phyloP scores from a whole-genome alignment of 2,329 filamentous ascomycete species.

The Clonostachys rosea region DNA sequence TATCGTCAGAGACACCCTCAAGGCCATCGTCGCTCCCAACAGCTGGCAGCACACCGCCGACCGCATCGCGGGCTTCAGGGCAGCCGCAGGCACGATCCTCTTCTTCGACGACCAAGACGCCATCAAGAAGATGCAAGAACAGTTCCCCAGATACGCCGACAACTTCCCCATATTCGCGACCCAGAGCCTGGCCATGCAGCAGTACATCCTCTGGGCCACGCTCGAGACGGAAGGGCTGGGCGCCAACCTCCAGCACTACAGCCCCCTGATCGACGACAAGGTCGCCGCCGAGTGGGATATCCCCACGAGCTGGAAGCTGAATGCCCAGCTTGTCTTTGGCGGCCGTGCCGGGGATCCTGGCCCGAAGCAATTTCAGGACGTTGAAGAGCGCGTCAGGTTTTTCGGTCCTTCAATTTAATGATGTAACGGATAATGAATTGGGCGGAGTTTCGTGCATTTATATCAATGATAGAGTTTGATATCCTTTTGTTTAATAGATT shows the following conservation, averaged over 20 bases:
- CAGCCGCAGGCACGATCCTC: constrained; percentile 74
- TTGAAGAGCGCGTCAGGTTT: constrained; percentile 65
- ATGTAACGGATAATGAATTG: too few relatives aligned
- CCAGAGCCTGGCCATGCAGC: constrained; percentile 74
- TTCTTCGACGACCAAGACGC: constrained; percentile 78
- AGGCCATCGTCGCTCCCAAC: constrained; percentile 44
- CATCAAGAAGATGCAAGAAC: constrained; percentile 61
- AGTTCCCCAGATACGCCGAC: constrained; percentile 71
- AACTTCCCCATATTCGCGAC: constrained; percentile 73
- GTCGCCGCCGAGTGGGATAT: constrained; percentile 66
- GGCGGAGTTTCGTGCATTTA: too few relatives aligned
- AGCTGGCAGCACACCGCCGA: constrained; percentile 47
- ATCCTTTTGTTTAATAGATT: too few relatives aligned
- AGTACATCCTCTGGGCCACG: constrained; percentile 78
- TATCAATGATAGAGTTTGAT: too few relatives aligned
- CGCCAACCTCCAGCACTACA: constrained; percentile 91
- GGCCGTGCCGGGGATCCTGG: constrained; percentile 49
- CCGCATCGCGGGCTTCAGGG: constrained; percentile 55
- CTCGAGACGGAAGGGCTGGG: constrained; percentile 81
- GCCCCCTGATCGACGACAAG: constrained; percentile 74
- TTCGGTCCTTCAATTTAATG: constrained; percentile 41
- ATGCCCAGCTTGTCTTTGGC: constrained; percentile 83
- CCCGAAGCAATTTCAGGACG: constrained; percentile 59
- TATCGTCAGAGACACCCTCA: constrained; percentile 50
- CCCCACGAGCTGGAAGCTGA: constrained; percentile 69